Evolutionary conservation across 805 yeast genomes (phyloP).

Genomic region (Starmera caribaea): DNA sequence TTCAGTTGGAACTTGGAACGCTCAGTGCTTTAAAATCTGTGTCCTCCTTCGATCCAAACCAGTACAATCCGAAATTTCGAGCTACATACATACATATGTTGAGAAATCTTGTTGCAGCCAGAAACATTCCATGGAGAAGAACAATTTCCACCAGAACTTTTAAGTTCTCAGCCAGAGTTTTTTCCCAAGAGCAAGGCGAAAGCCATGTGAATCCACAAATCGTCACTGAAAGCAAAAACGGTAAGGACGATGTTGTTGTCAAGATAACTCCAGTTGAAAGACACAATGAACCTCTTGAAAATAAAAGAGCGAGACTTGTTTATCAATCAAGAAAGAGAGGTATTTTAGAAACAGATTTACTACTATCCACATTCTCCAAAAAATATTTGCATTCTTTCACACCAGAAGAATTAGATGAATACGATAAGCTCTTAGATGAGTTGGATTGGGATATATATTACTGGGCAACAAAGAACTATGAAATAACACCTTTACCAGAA

Average conservation of each 20-base stretch:
- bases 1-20: no score
- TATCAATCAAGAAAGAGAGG: conserved; percentile 95
- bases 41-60: no score
- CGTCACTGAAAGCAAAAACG: conserved; percentile 6
- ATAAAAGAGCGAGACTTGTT: conserved; percentile 75
- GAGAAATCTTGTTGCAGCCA: no score
- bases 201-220: conserved; percentile 9
- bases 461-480: conserved; percentile 87
- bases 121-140: neutral
- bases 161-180: neutral
- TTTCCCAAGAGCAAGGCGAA: neutral
- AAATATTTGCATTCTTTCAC: conserved; percentile 51
- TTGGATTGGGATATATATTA: conserved; percentile 99
- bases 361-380: conserved; percentile 80
- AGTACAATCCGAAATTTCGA: no score
- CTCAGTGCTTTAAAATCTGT: no score
- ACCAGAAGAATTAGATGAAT: conserved; percentile 67
- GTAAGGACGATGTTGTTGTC: conserved; percentile 11
- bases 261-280: conserved; percentile 74
- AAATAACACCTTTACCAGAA: conserved; percentile 79
- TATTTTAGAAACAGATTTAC: conserved; percentile 83
- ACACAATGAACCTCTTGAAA: conserved; percentile 58
- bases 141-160: neutral
- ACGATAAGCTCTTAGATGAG: conserved; percentile 78
- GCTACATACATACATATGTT: no score